Conservation (phyloP, 495 filamentous ascomycete species). For the Coniosporium apollinis region DNA sequence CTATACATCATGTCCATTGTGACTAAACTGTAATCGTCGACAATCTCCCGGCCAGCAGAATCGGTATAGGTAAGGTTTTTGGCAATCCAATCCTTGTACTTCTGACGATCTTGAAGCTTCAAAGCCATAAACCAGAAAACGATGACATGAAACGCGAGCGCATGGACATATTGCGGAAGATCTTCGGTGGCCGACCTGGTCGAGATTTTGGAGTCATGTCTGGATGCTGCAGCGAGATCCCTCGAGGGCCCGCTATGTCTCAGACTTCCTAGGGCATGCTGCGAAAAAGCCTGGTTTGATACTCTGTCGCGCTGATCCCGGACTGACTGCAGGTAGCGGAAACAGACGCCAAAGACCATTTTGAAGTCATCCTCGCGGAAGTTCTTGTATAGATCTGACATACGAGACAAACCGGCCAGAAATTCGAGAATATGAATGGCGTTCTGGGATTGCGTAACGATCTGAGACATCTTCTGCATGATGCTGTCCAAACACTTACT, state of each 20-base stretch:
- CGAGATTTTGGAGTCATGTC: constrained; percentile 3
- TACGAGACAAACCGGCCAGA: constrained; percentile 63
- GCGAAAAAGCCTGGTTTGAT: constrained; percentile 20
- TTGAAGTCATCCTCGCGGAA: constrained; percentile 77
- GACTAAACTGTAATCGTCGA: constrained; percentile 86
- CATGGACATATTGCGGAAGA: constrained; percentile 79
- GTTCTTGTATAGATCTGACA: constrained; percentile 73
- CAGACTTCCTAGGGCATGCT: constrained; percentile 14
- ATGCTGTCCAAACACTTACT: constrained; percentile 68
- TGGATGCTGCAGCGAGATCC: constrained; percentile 21
- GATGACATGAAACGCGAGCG: constrained; percentile 85
- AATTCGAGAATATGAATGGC: constrained; percentile 93
- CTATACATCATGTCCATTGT: constrained; percentile 94
- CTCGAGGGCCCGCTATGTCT: constrained; percentile 29
- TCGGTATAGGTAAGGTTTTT: constrained; percentile 64
- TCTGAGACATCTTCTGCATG: constrained; percentile 79
- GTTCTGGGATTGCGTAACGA: constrained; percentile 81
- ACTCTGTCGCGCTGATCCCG: constrained; percentile 36
- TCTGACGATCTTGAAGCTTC: constrained; percentile 64
- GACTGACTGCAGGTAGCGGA: constrained; percentile 71
- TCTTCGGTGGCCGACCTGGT: constrained; percentile 29
- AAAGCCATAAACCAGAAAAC: constrained; percentile 91
- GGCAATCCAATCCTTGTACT: constrained; percentile 82
- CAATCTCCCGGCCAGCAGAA: constrained; percentile 48
- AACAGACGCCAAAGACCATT: constrained; percentile 85